These are phyloP conservation scores for Trichoderma sp. DNA, from an alignment of 2,329 filamentous ascomycete genomes.

Conservation along the genomic window DNA sequence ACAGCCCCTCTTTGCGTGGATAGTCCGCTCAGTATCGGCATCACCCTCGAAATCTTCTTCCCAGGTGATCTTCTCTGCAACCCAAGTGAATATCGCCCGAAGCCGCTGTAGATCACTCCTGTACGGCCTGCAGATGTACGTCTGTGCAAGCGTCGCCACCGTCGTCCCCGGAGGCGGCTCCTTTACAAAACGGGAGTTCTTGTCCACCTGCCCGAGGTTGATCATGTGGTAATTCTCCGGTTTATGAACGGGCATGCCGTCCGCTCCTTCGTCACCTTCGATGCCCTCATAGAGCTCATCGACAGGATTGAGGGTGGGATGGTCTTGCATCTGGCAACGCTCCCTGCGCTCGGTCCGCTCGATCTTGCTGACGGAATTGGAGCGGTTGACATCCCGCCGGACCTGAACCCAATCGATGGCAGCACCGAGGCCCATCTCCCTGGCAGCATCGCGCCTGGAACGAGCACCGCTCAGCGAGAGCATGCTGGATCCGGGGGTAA, in stretches of 20 bases:
- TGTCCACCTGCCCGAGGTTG: constrained; percentile 86
- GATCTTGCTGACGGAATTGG: constrained; percentile 86
- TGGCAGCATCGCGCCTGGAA: constrained; percentile 50
- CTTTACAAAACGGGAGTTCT: constrained; percentile 87
- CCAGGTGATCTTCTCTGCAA: constrained; percentile 91
- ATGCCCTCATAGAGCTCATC: constrained; percentile 82
- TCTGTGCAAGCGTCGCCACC: constrained; percentile 77
- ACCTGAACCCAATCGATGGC: constrained; percentile 94
- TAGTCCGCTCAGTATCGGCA: constrained; percentile 76
- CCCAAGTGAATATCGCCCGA: constrained; percentile 95
- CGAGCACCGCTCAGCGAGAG: constrained; percentile 35
- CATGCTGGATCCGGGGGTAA: constrained; percentile 46
- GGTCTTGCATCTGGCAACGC: constrained; percentile 90
- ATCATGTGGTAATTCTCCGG: constrained; percentile 76
- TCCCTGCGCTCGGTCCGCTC: constrained; percentile 82
- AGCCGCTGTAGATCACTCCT: constrained; percentile 89
- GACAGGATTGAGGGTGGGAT: constrained; percentile 81
- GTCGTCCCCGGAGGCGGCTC: constrained; percentile 79
- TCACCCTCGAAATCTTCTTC: constrained; percentile 91
- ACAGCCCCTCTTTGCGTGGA: constrained; percentile 79
- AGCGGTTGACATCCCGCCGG: constrained; percentile 89
- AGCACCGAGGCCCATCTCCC: constrained; percentile 65
- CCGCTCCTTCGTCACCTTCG: constrained; percentile 84
- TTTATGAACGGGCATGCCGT: constrained; percentile 78
- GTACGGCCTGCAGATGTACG: constrained; percentile 90